Base-by-base conservation (phyloP, 2,329 filamentous ascomycete genomes). In the Penicillium sclerotiorum region DNA sequence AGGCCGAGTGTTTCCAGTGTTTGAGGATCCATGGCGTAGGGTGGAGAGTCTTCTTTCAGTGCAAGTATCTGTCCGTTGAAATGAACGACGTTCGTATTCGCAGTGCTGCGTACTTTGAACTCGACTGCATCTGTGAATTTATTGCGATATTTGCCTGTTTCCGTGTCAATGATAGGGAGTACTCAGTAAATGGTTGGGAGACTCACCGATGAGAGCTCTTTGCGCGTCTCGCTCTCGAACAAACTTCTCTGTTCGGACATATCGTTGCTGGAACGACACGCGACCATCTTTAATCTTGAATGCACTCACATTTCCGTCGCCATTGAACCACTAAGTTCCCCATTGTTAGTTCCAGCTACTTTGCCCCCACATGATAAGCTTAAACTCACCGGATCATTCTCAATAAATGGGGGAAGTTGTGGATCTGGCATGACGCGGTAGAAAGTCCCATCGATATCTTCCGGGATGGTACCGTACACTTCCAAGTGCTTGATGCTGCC, bases 41-140 rank as follows among this genome's bases (percentile, higher is more conserved):
- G 80, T 2, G 79, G 81, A 2, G 78, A 73, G 21, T 76, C 74
- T 2, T 81, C 76, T 57, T 84, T 85, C 44, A 84, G 58, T 39
- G 61, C 61, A 0, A 64, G 42, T 1, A 64, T 27, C 5, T 79
- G 73, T 0, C 80, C 80, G 7, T 79, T 69, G 77, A 80, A 85
- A 58, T 79, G 82, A 1, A 80, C 70, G n/a, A 85, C 69, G 49
- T 85, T 85, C 1, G 82, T 85, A 55, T 85, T 85, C 3, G 77
- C 72, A 0, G 73, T 74, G 11, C 21, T 49, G 17, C 49, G 38
- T 2, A 49, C n/a, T n/a, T 41, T 25, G 20, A 55, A 52, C 1
- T 44, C 42, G 1, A 46, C 45, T 2, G 40, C 45, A 27, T 49
- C 48, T 15, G 49, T 55, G 28, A 40, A 55, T n/a, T 53, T 51